Base-by-base conservation (phyloP, 2,329 filamentous ascomycete genomes). In the Beauveria medogensis region DNA sequence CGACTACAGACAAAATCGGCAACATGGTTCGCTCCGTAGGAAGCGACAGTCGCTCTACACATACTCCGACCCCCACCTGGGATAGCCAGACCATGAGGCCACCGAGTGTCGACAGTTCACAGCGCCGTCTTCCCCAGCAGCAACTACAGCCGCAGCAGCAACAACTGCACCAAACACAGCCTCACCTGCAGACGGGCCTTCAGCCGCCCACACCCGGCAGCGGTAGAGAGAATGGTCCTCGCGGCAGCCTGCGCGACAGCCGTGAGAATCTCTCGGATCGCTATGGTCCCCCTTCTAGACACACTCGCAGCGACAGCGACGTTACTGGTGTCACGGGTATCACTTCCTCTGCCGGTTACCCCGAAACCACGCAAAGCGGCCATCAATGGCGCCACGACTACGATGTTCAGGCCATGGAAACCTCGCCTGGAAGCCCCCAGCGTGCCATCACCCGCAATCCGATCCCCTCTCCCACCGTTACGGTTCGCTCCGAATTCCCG, bases 381-480 rank as follows among this genome's bases (percentile, higher is more conserved):
- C 84, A 84, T 43, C 81, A 82, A 46, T 85, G 92, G 67, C 88
- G 89, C 60, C 92, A 97, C 70, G 93, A 97, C 71, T 97, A 96
- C 69, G 94, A 97, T 70, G 85, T 96, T 18, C 93, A 97, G 72
- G 92, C 92, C 3, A 96, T 97, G 91, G 93, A 97, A 73, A 91
- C 90, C 0, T 89, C 87, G 40, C 80, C 95, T 20, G 83, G 84
- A 65, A 92, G 86, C 73, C 89, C 91, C 6, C 61, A 63, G 24
- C 86, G 89, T 43, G 76, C 81, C 6, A 82, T 88, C 22, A 82
- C 86, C 10, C 90, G 88, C 68, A 96, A 96, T 67, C 91, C 92
- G 0, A 97, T 97, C 62, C 92, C 94, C 1, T 80, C 92, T 6
- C 94, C 94, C 0, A 89, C 85, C 0, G 92, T 99, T n/a, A 96